Evolutionary conservation across 1,284 basidiomycete genomes (phyloP).

Genomic region (Moesziomyces parantarcticus): DNA sequence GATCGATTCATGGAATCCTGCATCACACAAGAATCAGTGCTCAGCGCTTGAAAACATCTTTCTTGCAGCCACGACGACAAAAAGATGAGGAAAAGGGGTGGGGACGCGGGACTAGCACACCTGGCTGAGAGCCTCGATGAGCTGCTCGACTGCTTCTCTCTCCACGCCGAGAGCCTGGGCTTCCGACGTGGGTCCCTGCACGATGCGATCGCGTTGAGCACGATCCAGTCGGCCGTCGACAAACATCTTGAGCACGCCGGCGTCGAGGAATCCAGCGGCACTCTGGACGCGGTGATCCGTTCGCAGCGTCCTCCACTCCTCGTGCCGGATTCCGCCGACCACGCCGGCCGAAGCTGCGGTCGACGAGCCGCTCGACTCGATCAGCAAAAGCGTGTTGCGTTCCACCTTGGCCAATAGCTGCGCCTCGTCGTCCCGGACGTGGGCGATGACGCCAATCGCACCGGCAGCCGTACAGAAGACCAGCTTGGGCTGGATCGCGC

Average conservation of each 20-base stretch:
- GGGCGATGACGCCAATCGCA: conserved; percentile 53
- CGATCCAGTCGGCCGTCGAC: conserved; percentile 31
- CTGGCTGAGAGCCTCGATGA: conserved; percentile 29
- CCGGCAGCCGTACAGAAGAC: conserved; percentile 61
- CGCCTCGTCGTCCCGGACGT: conserved; percentile 28
- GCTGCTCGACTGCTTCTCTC: conserved; percentile 29
- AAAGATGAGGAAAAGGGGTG: too few species aligned
- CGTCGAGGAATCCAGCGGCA: conserved; percentile 56
- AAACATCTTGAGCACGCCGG: conserved; percentile 51
- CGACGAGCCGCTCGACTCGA: conserved; percentile 6
- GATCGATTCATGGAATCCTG: too few species aligned
- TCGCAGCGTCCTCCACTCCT: conserved; percentile 61
- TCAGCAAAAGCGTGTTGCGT: conserved; percentile 43
- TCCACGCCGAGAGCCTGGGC: conserved; percentile 21
- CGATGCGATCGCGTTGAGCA: conserved; percentile 17
- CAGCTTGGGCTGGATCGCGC: conserved; percentile 23
- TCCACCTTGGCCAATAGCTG: conserved; percentile 46
- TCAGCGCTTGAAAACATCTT: too few species aligned
- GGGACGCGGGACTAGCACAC: conserved; percentile 8
- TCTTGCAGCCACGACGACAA: too few species aligned
- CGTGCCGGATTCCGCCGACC: conserved; percentile 43
- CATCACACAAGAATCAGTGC: too few species aligned
- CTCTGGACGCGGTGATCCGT: conserved; percentile 63
- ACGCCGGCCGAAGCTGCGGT: conserved; percentile 13
- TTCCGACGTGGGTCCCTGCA: conserved; percentile 19